A percentile compares a stretch with the other conserved stretches of the same genome.
Conservation (phyloP, 169 alveolate genomes). For the Amoebophrya sp. region DNA sequence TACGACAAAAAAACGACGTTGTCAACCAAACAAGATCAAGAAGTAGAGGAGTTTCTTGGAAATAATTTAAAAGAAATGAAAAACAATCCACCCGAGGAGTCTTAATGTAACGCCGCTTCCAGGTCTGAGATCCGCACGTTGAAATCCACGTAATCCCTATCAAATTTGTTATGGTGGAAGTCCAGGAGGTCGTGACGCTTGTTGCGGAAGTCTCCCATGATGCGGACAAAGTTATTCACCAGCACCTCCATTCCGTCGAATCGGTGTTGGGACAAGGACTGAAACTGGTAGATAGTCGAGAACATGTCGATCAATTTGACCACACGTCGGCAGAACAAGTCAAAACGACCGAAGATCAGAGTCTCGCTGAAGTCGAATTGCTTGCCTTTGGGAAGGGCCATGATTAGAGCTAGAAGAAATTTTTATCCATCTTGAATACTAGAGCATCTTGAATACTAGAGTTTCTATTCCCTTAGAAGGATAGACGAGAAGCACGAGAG, state of each 20-base stretch:
- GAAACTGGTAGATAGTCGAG: constrained; percentile 86
- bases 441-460: not conserved
- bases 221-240: constrained; percentile 72
- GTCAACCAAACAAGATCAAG: too few species aligned
- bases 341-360: constrained; percentile 90
- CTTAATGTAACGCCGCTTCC: constrained; percentile 43
- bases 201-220: constrained; percentile 69
- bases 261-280: constrained; percentile 77
- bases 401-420: not conserved
- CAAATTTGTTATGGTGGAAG: constrained; percentile 84
- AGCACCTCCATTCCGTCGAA: constrained; percentile 84
- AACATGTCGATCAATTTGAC: constrained; percentile 87
- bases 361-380: constrained; percentile 89
- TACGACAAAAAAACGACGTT: too few species aligned
- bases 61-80: not conserved
- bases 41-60: not conserved
- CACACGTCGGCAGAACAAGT: constrained; percentile 88
- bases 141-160: constrained; percentile 92
- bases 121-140: constrained; percentile 81
- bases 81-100: not conserved
- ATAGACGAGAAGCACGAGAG: too few species aligned
- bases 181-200: constrained; percentile 85
- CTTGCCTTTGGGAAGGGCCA: constrained; percentile 82
- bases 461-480: not conserved
- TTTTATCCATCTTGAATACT: not conserved